Conservation (phyloP, 495 filamentous ascomycete species). For the Penicillium cinerascens region DNA sequence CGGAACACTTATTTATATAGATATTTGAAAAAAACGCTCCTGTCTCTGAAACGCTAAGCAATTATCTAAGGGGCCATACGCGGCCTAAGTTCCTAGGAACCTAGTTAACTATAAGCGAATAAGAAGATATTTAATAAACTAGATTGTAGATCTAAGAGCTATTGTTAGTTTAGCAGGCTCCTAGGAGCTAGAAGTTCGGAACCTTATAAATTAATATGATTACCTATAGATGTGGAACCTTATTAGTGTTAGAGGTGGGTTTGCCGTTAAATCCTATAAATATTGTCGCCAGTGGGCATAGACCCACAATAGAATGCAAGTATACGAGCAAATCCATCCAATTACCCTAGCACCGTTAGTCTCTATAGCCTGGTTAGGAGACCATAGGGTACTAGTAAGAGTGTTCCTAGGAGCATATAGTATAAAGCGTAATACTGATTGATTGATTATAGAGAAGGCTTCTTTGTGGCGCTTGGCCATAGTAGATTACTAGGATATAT, state of each 20-base stretch:
- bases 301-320: too few species aligned
- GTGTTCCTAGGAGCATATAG: too few species aligned
- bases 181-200: neutral
- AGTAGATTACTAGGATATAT: too few species aligned
- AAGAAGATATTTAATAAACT: neutral
- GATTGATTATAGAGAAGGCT: too few species aligned
- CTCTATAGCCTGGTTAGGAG: too few species aligned
- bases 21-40: neutral
- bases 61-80: constrained; percentile 1
- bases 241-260: neutral
- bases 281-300: too few species aligned
- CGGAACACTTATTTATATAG: neutral
- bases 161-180: neutral
- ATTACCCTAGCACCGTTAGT: too few species aligned
- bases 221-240: neutral
- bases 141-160: neutral
- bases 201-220: neutral
- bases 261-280: neutral
- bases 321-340: too few species aligned
- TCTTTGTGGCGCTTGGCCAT: too few species aligned
- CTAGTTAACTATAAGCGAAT: neutral
- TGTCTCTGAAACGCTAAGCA: neutral
- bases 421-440: too few species aligned
- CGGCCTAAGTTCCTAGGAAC: constrained; percentile 4
- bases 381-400: too few species aligned